Evolutionary conservation across 2,329 filamentous ascomycete species (phyloP), one percentile per base, ranked within the genome.

Genomic region (Monilinia polystroma): DNA sequence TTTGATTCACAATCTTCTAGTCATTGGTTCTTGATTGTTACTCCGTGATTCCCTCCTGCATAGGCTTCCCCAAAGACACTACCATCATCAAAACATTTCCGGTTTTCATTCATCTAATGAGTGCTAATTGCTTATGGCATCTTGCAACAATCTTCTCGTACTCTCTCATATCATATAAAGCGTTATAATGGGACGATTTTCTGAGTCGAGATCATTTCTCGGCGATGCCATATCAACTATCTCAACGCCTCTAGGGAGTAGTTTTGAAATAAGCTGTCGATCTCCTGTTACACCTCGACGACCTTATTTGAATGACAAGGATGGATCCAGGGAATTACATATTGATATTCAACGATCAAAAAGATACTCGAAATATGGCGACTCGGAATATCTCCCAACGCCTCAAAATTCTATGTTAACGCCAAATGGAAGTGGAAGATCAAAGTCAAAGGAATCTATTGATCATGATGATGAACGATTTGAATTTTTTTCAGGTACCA

Each of bases 181-280:
- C 5, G 4, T 18, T 38, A 7, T 29, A 20, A 58, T 58, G 55
- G 55, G 55, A 26, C 20, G 38, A 16, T 43, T 58, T 26, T 43
- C 35, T 10, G n/a, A 58, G n/a, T 16, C 55, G 20, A 58, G n/a
- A 43, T 23, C 18, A 2, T 43, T 58, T 43, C 35, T 58, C 35
- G 35, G 35, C 20, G 20, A 41, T 43, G 35, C 55, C 11, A 58
- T 58, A 23, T 58, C 38, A 43, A 58, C 32, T 4, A 18, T 26
- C 12, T 58, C 55, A 18, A 43, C 38, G 16, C 55, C 55, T 58
- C 45, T 45, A 7, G 12, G 55, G 18, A 58, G 14, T 58, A 58
- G 32, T 10, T 38, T 43, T 26, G 35, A 58, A 43, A 58, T 58
- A 23, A 18, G 38, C 14, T 58, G 35, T 43, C 14, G 20, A 16